phyloP scores from a whole-genome alignment of 2,329 filamentous ascomycete species.

The Alternaria sp. region DNA sequence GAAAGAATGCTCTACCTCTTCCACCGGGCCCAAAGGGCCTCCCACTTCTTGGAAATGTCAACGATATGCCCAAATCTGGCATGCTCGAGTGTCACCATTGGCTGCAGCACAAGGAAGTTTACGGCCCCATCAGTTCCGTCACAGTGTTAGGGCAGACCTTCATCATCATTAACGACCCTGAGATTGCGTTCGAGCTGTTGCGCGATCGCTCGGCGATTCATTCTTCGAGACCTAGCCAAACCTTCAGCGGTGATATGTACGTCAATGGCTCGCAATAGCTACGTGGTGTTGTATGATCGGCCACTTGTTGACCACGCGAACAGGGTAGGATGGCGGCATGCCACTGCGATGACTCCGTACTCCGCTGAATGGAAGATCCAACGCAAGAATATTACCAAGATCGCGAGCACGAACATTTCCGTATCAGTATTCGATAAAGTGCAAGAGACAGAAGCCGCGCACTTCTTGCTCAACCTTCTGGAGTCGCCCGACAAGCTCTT shows the following conservation, averaged over 20 bases:
- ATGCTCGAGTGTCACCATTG: slow-evolving; percentile 51
- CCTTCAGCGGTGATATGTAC: slow-evolving; percentile 29
- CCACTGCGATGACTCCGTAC: slow-evolving; percentile 23
- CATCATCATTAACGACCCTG: slow-evolving; percentile 30
- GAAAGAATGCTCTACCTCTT: slow-evolving; percentile 26
- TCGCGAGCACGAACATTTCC: slow-evolving; percentile 24
- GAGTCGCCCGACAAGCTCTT: slow-evolving; percentile 24
- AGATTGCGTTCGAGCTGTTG: slow-evolving; percentile 32
- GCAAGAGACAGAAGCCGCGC: slow-evolving; percentile 30
- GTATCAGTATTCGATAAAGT: slow-evolving; percentile 24
- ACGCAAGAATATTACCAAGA: slow-evolving; percentile 32
- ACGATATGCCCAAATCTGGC: slow-evolving; percentile 53
- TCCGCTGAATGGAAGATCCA: slow-evolving; percentile 26
- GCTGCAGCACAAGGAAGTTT: slow-evolving; percentile 50
- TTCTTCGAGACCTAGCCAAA: slow-evolving; percentile 25
- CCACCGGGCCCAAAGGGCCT: slow-evolving; percentile 59
- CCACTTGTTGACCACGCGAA: not conserved
- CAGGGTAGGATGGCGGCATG: slow-evolving; percentile 29
- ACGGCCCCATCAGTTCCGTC: slow-evolving; percentile 32
- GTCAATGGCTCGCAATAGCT: too few species aligned
- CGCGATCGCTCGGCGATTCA: slow-evolving; percentile 29
- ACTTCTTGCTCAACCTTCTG: slow-evolving; percentile 30
- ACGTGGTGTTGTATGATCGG: too few species aligned
- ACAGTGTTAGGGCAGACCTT: slow-evolving; percentile 33
- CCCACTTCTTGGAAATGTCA: slow-evolving; percentile 58